These are phyloP conservation scores for Pugionium dolabratum DNA, from an alignment of 345 rosid species.

Conservation along the genomic window DNA sequence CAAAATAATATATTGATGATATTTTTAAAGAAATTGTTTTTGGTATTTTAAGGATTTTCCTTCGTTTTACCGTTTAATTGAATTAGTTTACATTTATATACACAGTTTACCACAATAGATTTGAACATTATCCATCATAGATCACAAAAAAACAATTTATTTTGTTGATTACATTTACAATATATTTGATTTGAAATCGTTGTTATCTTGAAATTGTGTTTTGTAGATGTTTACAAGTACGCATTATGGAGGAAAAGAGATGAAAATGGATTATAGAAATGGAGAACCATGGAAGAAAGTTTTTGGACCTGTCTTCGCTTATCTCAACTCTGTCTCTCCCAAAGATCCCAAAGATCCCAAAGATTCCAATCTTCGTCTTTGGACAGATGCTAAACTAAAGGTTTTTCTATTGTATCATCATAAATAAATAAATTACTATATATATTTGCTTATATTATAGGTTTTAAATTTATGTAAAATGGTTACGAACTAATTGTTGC, in stretches of 20 bases:
- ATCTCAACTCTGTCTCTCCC: conserved; percentile 62
- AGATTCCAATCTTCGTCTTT: conserved; percentile 45
- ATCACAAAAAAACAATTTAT: no score
- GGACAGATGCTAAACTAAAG: conserved; percentile 88
- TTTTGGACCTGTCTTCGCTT: conserved; percentile 72
- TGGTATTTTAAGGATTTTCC: no score
- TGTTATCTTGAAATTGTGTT: not conserved
- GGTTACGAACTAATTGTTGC: not conserved
- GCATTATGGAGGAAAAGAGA: conserved; percentile 74
- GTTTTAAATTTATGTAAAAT: not conserved
- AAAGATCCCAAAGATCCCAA: not conserved
- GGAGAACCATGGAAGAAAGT: conserved; percentile 91
- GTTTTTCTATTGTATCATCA: conserved; percentile 36
- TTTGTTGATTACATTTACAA: not conserved
- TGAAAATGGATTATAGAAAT: conserved; percentile 50
- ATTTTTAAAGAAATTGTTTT: no score
- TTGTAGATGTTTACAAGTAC: conserved; percentile 89
- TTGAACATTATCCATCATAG: no score
- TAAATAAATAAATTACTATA: not conserved
- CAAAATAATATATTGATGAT: no score
- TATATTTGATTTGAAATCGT: not conserved
- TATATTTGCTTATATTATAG: not conserved
- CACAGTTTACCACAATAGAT: no score
- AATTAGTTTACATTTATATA: no score
- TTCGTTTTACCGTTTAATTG: no score